Evolutionary conservation across 306 rosid genomes (phyloP).

Genomic region (Sindora glabra): DNA sequence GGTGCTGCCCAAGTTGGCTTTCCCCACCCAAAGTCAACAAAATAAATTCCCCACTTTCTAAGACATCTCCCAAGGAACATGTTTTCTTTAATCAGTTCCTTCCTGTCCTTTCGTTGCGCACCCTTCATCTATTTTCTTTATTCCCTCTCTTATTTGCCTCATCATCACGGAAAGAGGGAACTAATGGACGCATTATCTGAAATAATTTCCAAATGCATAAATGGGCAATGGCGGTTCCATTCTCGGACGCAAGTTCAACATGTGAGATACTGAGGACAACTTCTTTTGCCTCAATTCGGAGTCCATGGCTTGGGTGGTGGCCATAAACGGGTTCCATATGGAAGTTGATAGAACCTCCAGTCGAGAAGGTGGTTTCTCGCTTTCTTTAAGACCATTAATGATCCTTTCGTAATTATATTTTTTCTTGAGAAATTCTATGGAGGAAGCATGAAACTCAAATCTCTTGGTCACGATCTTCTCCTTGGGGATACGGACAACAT

Average conservation of each 20-base stretch:
- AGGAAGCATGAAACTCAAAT: slow-evolving; percentile 22
- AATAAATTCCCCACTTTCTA: slow-evolving; percentile 18
- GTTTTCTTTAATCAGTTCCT: neutral
- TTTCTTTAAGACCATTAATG: neutral
- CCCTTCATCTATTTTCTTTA: slow-evolving; percentile 21
- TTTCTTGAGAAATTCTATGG: slow-evolving; percentile 18
- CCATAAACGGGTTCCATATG: slow-evolving; percentile 48
- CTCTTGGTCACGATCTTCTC: slow-evolving; percentile 16
- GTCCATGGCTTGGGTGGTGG: slow-evolving; percentile 10
- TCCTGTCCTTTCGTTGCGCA: slow-evolving; percentile 12
- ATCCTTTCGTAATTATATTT: slow-evolving; percentile 8
- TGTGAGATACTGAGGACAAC: slow-evolving; percentile 18
- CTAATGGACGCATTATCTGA: slow-evolving; percentile 7
- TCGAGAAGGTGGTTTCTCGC: slow-evolving; percentile 33
- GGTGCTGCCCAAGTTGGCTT: slow-evolving; percentile 43
- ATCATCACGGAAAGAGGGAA: neutral
- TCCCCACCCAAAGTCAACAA: slow-evolving; percentile 54
- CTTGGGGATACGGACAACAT: neutral
- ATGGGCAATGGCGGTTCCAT: slow-evolving; percentile 30
- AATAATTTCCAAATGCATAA: slow-evolving; percentile 34
- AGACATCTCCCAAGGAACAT: slow-evolving; percentile 5
- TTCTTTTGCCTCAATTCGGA: no score
- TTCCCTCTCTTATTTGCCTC: slow-evolving; percentile 21
- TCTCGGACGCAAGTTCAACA: slow-evolving; percentile 44
- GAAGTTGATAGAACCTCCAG: slow-evolving; percentile 50